These are phyloP conservation scores for Teratosphaeria viscida DNA, from an alignment of 2,329 filamentous ascomycete genomes.

Conservation along the genomic window DNA sequence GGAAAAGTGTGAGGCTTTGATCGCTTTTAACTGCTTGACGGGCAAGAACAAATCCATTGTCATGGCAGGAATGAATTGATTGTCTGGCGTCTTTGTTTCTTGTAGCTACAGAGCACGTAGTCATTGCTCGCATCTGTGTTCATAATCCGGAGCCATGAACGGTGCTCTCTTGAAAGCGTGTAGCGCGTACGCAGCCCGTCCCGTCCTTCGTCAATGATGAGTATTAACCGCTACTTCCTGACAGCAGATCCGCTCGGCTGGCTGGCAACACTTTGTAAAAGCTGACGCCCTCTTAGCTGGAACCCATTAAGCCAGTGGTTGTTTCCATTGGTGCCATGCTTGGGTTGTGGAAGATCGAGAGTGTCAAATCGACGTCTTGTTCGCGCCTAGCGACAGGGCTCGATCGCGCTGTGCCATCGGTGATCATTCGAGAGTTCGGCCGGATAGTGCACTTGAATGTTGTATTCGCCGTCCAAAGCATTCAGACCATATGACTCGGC, in stretches of 20 bases:
- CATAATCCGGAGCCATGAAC: no score
- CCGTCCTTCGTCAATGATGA: no score
- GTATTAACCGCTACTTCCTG: no score
- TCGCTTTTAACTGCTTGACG: not conserved
- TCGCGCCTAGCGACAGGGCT: no score
- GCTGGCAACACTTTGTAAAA: no score
- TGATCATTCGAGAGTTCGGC: no score
- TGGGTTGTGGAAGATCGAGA: not conserved
- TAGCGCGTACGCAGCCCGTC: no score
- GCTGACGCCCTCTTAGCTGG: no score
- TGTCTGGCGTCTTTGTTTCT: not conserved
- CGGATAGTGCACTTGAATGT: no score
- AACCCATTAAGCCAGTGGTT: not conserved
- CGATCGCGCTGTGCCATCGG: no score
- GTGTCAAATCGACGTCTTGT: not conserved
- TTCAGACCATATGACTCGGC: constrained; percentile 66
- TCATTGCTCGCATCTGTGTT: not conserved
- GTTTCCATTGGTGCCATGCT: not conserved
- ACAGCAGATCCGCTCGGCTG: no score
- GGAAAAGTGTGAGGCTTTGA: not conserved
- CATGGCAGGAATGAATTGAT: not conserved
- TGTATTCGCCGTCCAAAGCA: not conserved
- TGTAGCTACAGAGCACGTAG: not conserved
- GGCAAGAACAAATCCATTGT: not conserved
- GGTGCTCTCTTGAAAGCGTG: no score